These are phyloP conservation scores for Schrenkiella parvula DNA, from an alignment of 345 rosid genomes.

Conservation along the genomic window DNA sequence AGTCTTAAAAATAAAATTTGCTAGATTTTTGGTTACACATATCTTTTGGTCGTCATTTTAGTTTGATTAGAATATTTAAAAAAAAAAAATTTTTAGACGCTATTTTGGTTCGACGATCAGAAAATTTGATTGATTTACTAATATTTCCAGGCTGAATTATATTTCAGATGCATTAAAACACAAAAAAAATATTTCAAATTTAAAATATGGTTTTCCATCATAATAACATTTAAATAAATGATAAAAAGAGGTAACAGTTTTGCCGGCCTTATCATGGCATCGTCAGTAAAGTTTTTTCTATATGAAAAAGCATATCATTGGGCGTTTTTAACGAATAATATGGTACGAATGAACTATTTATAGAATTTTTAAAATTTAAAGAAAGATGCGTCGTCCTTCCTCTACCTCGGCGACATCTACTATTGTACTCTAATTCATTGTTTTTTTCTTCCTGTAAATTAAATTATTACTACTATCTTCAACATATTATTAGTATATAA, in stretches of 20 bases:
- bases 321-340: not conserved
- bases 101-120: not conserved
- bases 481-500: not conserved
- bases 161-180: too few relatives aligned
- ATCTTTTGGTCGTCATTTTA: too few relatives aligned
- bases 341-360: not conserved
- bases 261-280: conserved; percentile 2
- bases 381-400: conserved; percentile 18
- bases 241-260: not conserved
- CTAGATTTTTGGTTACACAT: not conserved
- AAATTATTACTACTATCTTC: not conserved
- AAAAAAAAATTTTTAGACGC: not conserved
- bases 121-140: not conserved
- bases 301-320: not conserved
- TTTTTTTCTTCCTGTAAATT: not conserved
- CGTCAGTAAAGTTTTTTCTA: not conserved
- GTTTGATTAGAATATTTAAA: too few relatives aligned
- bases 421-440: not conserved
- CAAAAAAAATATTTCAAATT: too few relatives aligned
- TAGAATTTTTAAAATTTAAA: not conserved
- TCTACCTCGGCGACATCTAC: conserved; percentile 10
- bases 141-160: too few relatives aligned
- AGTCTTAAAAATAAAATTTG: not conserved
- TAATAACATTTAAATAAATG: not conserved
- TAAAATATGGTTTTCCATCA: not conserved